Evolutionary conservation across 2,329 filamentous ascomycete genomes (phyloP), one percentile per base, ranked within the genome.

Genomic region (Ophiocordyceps polyrhachis-furcata): DNA sequence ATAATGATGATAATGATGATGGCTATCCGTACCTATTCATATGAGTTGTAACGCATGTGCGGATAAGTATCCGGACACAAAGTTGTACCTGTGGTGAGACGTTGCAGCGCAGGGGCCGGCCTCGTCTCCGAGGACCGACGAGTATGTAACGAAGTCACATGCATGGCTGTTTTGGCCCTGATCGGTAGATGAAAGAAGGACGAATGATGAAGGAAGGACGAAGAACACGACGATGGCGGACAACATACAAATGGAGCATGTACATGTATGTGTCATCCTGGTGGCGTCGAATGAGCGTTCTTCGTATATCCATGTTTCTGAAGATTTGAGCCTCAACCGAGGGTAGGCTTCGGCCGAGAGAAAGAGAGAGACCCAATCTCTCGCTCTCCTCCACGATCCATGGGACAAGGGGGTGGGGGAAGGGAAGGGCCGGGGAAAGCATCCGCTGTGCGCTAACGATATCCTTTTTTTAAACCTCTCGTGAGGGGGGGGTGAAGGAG

Each of bases 51-150:
- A 23, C 21, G 6, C 21, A 23, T 6, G 21, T 23, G 6, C 6
- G 21, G 21, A 23, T 23, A 23, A 23, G 21, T 23, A 23, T 23
- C 21, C 21, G 21, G 6, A 23, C 6, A 23, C 21, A 23, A 23
- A 23, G 21, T 23, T 23, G 21, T 23, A 23, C 9, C 40, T 44
- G 45, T 42, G 19, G 43, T 44, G 43, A 43, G 43, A 47, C 45
- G 45, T 47, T 47, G 45, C 45, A 47, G 43, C 45, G 45, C 45
- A 44, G 43, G 25, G 20, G 35, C 23, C 45, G 32, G 45, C 28
- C 43, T n/a, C 21, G 43, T 46, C 43, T 42, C 40, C 43, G 40
- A 42, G 31, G 45, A 13, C 42, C 43, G 42, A 42, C 21, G 42
- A 23, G 40, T n/a, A 41, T 20, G 38, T 40, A 41, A 25, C 20